phyloP scores from a whole-genome alignment of 805 yeast genomes.

The Candida insectorum region DNA sequence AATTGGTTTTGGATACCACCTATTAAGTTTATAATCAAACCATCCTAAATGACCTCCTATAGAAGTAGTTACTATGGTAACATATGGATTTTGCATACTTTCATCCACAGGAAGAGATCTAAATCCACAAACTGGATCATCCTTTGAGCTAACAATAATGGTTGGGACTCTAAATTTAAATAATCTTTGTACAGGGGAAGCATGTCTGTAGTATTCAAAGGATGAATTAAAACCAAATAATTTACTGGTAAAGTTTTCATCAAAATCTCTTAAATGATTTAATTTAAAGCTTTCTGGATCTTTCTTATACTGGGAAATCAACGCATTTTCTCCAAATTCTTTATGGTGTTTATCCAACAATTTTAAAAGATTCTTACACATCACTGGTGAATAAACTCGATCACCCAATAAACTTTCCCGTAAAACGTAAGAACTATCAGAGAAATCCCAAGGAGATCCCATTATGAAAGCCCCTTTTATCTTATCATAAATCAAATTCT shows the following conservation, averaged over 20 bases:
- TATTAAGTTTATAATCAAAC: slow-evolving; percentile 28
- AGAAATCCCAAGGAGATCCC: slow-evolving; percentile 74
- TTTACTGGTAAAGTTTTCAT: slow-evolving; percentile 57
- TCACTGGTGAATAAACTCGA: slow-evolving; percentile 38
- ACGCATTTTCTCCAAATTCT: slow-evolving; percentile 19
- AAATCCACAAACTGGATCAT: slow-evolving; percentile 64
- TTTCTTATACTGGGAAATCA: slow-evolving; percentile 22
- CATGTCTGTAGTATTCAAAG: slow-evolving; percentile 60
- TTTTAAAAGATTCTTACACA: slow-evolving; percentile 37
- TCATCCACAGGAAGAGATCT: slow-evolving; percentile 51
- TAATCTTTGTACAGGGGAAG: slow-evolving; percentile 57
- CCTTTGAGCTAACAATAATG: slow-evolving; percentile 55
- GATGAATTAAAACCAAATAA: slow-evolving; percentile 62
- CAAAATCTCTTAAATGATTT: slow-evolving; percentile 53
- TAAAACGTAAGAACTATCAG: slow-evolving; percentile 49
- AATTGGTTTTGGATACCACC: slow-evolving; percentile 41
- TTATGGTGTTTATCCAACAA: slow-evolving; percentile 29
- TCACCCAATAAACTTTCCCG: slow-evolving; percentile 38
- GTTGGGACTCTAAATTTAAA: slow-evolving; percentile 59
- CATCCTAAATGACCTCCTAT: slow-evolving; percentile 72
- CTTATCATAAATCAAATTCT: slow-evolving; percentile 41
- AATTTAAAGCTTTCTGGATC: slow-evolving; percentile 30
- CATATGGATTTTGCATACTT: slow-evolving; percentile 53
- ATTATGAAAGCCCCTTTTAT: slow-evolving; percentile 57
- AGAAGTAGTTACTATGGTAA: slow-evolving; percentile 54